Evolutionary conservation across 2,329 filamentous ascomycete genomes (phyloP).

Genomic region (Fusarium beomiforme): DNA sequence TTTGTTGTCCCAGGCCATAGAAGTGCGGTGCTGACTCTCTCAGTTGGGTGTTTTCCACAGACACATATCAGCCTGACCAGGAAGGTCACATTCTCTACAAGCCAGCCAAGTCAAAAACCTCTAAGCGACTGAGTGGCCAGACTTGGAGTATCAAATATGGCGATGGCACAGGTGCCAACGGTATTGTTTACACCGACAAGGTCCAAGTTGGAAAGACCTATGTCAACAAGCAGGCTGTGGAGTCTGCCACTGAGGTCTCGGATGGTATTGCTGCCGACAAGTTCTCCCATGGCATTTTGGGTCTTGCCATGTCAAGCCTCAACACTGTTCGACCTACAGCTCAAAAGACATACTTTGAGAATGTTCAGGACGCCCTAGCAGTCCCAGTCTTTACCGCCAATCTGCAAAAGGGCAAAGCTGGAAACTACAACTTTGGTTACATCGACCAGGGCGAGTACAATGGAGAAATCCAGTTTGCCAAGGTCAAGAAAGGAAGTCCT

Average conservation of each 20-base stretch:
- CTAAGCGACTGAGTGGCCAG: constrained; percentile 52
- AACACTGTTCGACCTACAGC: constrained; percentile 48
- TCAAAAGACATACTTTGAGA: constrained; percentile 51
- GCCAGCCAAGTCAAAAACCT: constrained; percentile 55
- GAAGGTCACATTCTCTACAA: constrained; percentile 67
- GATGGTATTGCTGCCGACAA: constrained; percentile 48
- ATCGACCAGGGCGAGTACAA: constrained; percentile 67
- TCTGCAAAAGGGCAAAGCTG: constrained; percentile 45
- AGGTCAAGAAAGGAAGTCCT: constrained; percentile 61
- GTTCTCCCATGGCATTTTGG: constrained; percentile 51
- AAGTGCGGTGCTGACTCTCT: constrained; percentile 26
- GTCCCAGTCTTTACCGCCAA: constrained; percentile 53
- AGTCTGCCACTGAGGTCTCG: constrained; percentile 70
- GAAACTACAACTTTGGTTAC: constrained; percentile 56
- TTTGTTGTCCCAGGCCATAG: rapidly evolving
- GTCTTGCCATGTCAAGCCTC: constrained; percentile 45
- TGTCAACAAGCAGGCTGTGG: constrained; percentile 70
- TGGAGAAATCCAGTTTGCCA: constrained; percentile 65
- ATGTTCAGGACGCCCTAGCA: constrained; percentile 43
- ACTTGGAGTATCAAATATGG: constrained; percentile 72
- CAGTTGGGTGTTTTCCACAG: constrained; percentile 76
- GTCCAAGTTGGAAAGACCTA: constrained; percentile 69
- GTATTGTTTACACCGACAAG: constrained; percentile 72
- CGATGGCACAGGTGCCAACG: constrained; percentile 70
- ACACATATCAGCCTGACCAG: constrained; percentile 59